Evolutionary conservation across 768 basidiomycete genomes (phyloP), one percentile per base, ranked within the genome.

Genomic region (Phylloporus scabripes): DNA sequence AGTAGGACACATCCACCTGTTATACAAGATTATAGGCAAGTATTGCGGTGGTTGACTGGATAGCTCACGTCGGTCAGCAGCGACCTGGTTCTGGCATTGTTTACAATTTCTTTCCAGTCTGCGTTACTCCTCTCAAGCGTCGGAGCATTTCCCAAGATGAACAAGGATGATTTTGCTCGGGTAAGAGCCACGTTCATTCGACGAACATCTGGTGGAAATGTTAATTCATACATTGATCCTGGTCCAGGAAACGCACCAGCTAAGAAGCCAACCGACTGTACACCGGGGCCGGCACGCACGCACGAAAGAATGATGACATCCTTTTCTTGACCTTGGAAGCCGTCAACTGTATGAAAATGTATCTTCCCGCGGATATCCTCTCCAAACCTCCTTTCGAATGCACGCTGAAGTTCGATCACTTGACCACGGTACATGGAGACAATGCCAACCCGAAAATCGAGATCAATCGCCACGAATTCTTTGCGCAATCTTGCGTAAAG

Each of bases 171-270:
- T 60, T 87, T 89, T 3, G 95, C 92, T 58, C 96, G 83, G n/a
- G 95, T 99, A 21, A 99, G 71, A 24, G 94, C 94, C n/a, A 99
- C 95, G 66, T 99, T 98, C 89, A 98, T 95, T 38, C 95, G 85
- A 38, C 94, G 83, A 18, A 76, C 65, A 65, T 95, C 88, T 82
- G 50, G 31, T 12, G 40, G 24, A 31, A 36, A 23, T 48, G 31
- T 57, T 12, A 58, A 47, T 32, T 3, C 15, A 29, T 2, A 14
- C 46, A 11, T 45, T 39, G 33, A 14, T 43, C 17, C 9, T 46
- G 26, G 24, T 50, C 33, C 7, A 54, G 15, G 24, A 23, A 34
- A 36, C 62, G 37, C 56, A 85, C 89, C 92, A 56, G 82, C 78
- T 59, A 98, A 77, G 74, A 98, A 98, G 50, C 96, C 96, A 47